Evolutionary conservation across 1,284 basidiomycete species (phyloP), one percentile per base, ranked within the genome.

Genomic region (Microbotryomycetes sp.): DNA sequence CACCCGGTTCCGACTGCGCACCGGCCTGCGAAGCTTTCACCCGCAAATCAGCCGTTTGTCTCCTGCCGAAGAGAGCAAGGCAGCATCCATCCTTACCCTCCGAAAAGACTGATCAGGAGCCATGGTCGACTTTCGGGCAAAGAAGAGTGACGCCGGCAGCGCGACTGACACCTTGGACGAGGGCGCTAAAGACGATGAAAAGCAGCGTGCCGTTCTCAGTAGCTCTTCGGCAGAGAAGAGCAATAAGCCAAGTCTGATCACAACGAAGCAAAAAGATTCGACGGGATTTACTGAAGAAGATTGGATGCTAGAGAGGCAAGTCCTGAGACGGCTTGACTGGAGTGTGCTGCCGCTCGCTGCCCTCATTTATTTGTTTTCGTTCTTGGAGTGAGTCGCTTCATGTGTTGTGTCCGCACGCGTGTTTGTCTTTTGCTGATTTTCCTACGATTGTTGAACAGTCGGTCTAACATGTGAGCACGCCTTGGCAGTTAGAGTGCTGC

Each of bases 301-400:
- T 2, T 54, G 48, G 47, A 36, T 15, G 2, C 49, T 58, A 1
- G 63, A 60, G 50, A 64, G 60, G 54, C 45, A 50, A 15, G 49
- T 56, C 3, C 54, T 71, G 1, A 31, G 60, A 4, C 49, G 51
- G 9, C 42, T 68, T 23, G 69, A 70, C 53, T 56, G 9, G 19
- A 54, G 56, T 2, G 54, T 69, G 6, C 49, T 69, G 6, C 61
- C 65, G 3, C 49, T 67, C 7, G 19, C 46, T 0, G 63, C 62
- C 3, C 25, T 61, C 1, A 51, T 57, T 9, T 67, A 65, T 46
- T 54, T 69, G 2, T 32, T 59, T 4, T 45, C 30, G 30, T 63
- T 61, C 45, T 26, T 62, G 4, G 59, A 58, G 54, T 55, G 12
- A 3, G 49, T 58, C 6, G 23, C 25, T n/a, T n/a, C n/a, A n/a